Percentiles rank a stretch among this genome's conserved stretches.
Conservation (phyloP, 179 eudicot species). For the Spinacia oleracea region DNA sequence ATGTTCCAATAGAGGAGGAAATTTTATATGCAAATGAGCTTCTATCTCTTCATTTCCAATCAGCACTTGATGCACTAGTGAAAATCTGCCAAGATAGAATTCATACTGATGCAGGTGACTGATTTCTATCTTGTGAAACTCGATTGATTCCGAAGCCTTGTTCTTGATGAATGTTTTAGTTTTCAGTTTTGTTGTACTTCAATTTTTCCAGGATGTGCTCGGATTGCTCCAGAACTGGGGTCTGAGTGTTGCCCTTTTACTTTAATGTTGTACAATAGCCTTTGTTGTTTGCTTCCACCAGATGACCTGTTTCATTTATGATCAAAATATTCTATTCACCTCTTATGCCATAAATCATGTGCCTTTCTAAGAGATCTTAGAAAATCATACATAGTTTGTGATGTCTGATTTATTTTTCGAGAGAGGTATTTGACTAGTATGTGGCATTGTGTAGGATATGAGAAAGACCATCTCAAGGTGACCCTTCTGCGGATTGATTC, state of each 20-base stretch:
- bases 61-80: conserved; percentile 81
- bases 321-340: neutral
- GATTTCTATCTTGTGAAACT: neutral
- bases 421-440: conserved; percentile 9
- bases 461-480: conserved; percentile 98
- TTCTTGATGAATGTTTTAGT: neutral
- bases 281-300: neutral
- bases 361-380: neutral
- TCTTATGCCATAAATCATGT: neutral
- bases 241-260: neutral
- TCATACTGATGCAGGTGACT: conserved; percentile 86
- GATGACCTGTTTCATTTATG: neutral
- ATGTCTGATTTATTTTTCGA: neutral
- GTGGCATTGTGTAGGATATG: conserved; percentile 60
- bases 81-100: conserved; percentile 70
- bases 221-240: neutral
- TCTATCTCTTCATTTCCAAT: conserved; percentile 69
- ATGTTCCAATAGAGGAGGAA: conserved; percentile 80
- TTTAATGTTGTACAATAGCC: neutral
- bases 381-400: neutral
- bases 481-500: conserved; percentile 90
- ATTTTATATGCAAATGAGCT: conserved; percentile 87
- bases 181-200: neutral
- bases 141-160: neutral
- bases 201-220: neutral